Percentiles rank a stretch among this genome's conserved stretches.
Evolutionary conservation across 73 alveolate genomes (phyloP).

Genomic region (Symbiodinium natans): DNA sequence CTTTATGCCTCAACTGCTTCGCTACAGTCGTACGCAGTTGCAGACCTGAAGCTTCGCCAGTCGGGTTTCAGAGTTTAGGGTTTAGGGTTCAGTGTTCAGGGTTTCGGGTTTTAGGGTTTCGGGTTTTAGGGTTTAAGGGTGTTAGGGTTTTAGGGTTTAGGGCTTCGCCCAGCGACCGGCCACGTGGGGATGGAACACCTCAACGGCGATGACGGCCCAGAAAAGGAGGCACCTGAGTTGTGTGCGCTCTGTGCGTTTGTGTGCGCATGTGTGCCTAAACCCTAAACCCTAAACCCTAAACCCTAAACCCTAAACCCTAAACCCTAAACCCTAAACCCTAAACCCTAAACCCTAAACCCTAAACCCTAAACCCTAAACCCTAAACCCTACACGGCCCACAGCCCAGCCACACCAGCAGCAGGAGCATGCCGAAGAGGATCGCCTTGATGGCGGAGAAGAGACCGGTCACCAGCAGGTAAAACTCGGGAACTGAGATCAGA

Average conservation of each 20-base stretch:
- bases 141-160: no score
- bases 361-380: background rate
- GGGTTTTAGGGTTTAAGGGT: no score
- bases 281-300: background rate
- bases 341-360: background rate
- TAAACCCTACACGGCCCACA: no score
- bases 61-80: background rate
- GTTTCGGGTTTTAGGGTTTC: background rate
- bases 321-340: background rate
- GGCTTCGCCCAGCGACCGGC: no score
- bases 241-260: no score
- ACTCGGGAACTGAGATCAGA: constrained; percentile 61
- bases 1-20: background rate
- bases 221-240: no score
- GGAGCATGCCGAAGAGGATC: background rate
- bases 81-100: background rate
- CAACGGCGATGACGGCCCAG: constrained; percentile 57
- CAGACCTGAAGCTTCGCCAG: background rate
- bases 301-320: background rate
- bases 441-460: constrained; percentile 53
- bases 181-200: constrained; percentile 21
- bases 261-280: no score
- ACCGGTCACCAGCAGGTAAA: constrained; percentile 58
- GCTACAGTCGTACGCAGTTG: no score
- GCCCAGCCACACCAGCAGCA: background rate